Conservation (phyloP, 2,329 filamentous ascomycete species). For the Fusarium praegraminearum region DNA sequence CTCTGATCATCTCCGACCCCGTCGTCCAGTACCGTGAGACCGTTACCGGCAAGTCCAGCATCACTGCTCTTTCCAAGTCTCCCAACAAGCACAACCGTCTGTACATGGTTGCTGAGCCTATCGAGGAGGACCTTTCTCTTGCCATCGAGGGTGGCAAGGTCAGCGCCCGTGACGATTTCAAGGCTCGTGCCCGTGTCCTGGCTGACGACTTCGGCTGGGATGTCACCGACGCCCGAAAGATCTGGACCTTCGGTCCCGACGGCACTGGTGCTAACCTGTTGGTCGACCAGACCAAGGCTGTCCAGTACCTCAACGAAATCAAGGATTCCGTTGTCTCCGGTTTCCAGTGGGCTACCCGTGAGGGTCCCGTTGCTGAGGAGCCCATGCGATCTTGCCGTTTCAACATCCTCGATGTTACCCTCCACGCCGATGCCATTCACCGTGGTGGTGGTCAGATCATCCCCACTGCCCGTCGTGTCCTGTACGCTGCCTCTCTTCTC, state of each 20-base stretch:
- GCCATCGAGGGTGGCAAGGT: slow-evolving; percentile 95
- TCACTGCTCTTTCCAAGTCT: slow-evolving; percentile 98
- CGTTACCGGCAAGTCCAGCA: slow-evolving; percentile 84
- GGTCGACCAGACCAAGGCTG: slow-evolving; percentile 99
- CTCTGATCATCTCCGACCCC: slow-evolving; percentile 96
- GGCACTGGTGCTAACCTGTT: slow-evolving; percentile 98
- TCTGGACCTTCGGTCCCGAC: slow-evolving; percentile 99
- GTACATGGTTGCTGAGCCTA: slow-evolving; percentile 91
- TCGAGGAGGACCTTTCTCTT: slow-evolving; percentile 89
- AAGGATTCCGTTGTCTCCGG: slow-evolving; percentile 99
- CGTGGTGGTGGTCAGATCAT: slow-evolving; percentile 99
- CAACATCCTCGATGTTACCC: slow-evolving; percentile 99
- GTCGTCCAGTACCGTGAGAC: slow-evolving; percentile 99
- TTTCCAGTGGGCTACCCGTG: slow-evolving; percentile 99
- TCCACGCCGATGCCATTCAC: slow-evolving; percentile 99
- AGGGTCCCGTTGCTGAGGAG: slow-evolving; percentile 98
- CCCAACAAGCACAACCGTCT: slow-evolving; percentile 99
- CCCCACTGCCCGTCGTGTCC: slow-evolving; percentile 95
- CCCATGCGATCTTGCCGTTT: slow-evolving; percentile 97
- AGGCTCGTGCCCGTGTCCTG: slow-evolving; percentile 94
- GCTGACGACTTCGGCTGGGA: slow-evolving; percentile 99
- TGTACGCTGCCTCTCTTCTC: slow-evolving; percentile 92
- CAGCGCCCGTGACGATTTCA: slow-evolving; percentile 96
- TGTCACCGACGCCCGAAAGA: slow-evolving; percentile 99
- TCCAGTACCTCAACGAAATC: slow-evolving; percentile 99